Percentiles rank a stretch among this genome's conserved stretches.
These are phyloP conservation scores for Aegilops longissima DNA, from an alignment of 176 grass and related monocot species.

Conservation along the genomic window DNA sequence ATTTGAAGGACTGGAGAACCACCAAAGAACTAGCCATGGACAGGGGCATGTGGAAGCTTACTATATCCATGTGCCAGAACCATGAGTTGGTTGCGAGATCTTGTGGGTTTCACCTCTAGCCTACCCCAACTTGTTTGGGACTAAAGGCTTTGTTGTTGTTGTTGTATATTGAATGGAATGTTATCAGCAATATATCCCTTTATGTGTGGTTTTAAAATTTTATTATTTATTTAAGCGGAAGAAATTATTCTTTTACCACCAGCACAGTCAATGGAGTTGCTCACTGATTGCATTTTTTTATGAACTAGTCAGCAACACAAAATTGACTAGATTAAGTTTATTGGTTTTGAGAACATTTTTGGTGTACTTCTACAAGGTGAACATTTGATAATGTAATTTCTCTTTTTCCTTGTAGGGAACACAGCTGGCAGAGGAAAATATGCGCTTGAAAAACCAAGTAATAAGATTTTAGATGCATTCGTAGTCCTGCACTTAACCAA, in stretches of 20 bases:
- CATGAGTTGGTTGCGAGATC: no score
- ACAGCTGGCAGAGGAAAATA: slow-evolving; percentile 71
- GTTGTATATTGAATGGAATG: neutral
- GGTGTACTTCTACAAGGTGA: neutral
- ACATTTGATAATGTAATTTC: slow-evolving; percentile 15
- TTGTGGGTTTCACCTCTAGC: no score
- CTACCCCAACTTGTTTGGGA: no score
- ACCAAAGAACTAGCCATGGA: no score
- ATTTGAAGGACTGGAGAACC: no score
- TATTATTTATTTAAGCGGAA: neutral
- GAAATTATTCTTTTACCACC: neutral
- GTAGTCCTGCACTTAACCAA: neutral
- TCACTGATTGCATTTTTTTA: neutral
- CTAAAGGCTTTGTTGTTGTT: no score
- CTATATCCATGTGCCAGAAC: no score
- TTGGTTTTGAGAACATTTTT: neutral
- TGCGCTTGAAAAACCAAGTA: slow-evolving; percentile 62
- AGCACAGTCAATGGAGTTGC: neutral
- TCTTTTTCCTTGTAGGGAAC: slow-evolving; percentile 45
- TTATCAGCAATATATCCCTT: neutral
- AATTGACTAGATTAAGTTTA: neutral
- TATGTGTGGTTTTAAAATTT: neutral
- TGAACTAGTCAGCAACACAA: neutral
- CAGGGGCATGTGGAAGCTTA: no score
- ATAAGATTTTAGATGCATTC: slow-evolving; percentile 1